These are phyloP conservation scores for Naganishia vishniacii DNA, from an alignment of 768 basidiomycete species.

Conservation along the genomic window DNA sequence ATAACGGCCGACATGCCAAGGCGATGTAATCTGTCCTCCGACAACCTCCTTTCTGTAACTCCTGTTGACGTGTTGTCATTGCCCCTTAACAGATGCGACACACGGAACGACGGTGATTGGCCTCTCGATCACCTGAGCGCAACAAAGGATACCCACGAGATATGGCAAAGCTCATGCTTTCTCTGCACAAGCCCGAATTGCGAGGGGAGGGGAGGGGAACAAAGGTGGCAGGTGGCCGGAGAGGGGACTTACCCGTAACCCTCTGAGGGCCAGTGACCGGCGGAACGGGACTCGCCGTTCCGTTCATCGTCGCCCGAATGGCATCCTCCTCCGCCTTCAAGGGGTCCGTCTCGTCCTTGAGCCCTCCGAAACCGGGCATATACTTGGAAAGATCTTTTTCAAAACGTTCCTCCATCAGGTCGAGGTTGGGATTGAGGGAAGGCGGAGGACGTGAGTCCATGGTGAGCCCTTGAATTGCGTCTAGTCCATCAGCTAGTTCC, in stretches of 20 bases:
- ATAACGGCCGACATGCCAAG: no score
- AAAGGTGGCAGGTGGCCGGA: no score
- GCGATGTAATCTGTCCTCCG: no score
- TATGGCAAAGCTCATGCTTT: no score
- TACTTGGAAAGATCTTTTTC: constrained; percentile 13
- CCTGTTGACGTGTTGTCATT: neutral
- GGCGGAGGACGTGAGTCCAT: neutral
- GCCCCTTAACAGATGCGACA: no score
- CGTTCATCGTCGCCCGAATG: constrained; percentile 2
- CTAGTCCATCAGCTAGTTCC: neutral
- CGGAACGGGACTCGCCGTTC: neutral
- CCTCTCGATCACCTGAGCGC: no score
- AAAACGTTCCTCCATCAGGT: constrained; percentile 16
- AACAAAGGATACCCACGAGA: no score
- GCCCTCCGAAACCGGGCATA: neutral
- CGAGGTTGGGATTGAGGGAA: constrained; percentile 6
- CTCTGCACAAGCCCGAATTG: no score
- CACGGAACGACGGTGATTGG: no score
- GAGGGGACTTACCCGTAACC: constrained; percentile 10
- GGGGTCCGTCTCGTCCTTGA: constrained; percentile 20
- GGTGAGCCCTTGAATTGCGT: neutral
- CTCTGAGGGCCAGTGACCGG: constrained; percentile 3
- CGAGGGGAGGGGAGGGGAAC: no score
- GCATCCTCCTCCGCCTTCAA: constrained; percentile 5
- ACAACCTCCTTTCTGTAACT: neutral